phyloP scores from a whole-genome alignment of 108 stramenopile genomes.

The Nitzschia sp. region DNA sequence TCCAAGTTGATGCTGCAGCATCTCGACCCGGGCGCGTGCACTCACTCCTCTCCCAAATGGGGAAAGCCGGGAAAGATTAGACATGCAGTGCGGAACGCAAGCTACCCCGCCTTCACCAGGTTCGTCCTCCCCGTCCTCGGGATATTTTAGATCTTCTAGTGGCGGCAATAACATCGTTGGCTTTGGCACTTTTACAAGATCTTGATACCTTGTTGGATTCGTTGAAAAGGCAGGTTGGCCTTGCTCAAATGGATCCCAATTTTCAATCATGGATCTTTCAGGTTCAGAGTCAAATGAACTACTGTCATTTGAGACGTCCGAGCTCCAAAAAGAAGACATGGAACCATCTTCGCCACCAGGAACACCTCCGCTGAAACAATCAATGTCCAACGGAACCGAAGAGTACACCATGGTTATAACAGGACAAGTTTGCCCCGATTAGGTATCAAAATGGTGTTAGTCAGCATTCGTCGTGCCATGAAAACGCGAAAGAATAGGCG shows the following conservation, averaged over 20 bases:
- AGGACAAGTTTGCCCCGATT: no score
- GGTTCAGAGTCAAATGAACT: no score
- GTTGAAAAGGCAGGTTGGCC: no score
- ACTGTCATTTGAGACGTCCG: no score
- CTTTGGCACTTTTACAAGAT: not conserved
- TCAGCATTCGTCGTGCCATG: no score
- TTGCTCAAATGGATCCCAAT: no score
- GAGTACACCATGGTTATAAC: not conserved
- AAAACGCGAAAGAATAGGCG: no score
- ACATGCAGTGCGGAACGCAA: not conserved
- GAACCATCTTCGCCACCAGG: no score
- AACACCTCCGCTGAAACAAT: no score
- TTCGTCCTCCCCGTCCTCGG: not conserved
- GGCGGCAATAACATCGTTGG: not conserved
- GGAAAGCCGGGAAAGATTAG: not conserved
- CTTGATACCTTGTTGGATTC: not conserved
- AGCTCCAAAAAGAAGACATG: no score
- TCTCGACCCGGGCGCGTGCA: constrained; percentile 12
- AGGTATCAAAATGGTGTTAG: no score
- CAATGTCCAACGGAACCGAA: not conserved
- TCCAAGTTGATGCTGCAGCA: constrained; percentile 14
- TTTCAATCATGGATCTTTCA: no score
- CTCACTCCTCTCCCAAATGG: not conserved
- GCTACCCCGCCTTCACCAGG: not conserved
- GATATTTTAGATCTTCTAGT: not conserved